Conservation (phyloP, 441 rosid genomes). For the Pelargonium fulgidum region DNA sequence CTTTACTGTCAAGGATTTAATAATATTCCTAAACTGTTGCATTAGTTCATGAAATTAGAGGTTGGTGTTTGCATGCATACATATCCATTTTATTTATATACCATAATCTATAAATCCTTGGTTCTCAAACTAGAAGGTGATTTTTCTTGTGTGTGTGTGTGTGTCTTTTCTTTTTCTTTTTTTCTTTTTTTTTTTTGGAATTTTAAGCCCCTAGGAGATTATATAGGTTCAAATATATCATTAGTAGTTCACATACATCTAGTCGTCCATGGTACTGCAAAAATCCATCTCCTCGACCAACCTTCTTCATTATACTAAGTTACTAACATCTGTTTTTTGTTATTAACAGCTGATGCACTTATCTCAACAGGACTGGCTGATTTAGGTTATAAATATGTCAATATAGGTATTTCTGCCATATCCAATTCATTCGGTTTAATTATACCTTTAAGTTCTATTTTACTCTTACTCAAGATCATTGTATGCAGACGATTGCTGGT, state of each 20-base stretch:
- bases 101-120: too few relatives aligned
- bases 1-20: background rate
- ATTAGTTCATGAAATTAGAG: background rate
- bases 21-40: background rate
- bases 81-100: background rate
- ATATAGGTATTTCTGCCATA: constrained; percentile 55
- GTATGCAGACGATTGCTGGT: constrained; percentile 94
- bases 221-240: too few relatives aligned
- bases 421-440: constrained; percentile 12
- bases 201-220: too few relatives aligned
- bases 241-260: too few relatives aligned
- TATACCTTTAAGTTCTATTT: constrained; percentile 17
- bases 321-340: constrained; percentile 22
- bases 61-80: background rate
- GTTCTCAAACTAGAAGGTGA: too few relatives aligned
- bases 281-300: too few relatives aligned
- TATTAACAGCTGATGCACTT: constrained; percentile 75
- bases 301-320: too few relatives aligned
- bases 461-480: constrained; percentile 21
- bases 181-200: too few relatives aligned
- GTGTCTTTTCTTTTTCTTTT: too few relatives aligned
- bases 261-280: too few relatives aligned
- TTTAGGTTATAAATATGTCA: constrained; percentile 70
- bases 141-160: too few relatives aligned
- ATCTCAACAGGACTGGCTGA: constrained; percentile 81